These are phyloP conservation scores for Alternaria ventricosa DNA, from an alignment of 2,329 filamentous ascomycete species.

Conservation along the genomic window DNA sequence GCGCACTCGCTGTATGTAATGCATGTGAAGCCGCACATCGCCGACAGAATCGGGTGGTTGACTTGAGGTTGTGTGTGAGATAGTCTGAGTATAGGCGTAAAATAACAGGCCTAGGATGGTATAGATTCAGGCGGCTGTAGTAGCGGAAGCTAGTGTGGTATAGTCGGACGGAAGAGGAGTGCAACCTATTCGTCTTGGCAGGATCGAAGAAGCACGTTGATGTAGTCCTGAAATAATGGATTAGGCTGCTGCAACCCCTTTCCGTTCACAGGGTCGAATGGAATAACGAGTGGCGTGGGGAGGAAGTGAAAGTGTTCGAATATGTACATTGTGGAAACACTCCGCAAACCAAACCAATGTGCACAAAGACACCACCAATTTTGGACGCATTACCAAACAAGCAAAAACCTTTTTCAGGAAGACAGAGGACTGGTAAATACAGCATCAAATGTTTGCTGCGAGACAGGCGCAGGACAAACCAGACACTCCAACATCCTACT, in stretches of 20 bases:
- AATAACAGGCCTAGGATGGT: background rate
- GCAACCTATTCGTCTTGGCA: background rate
- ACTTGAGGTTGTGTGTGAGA: background rate
- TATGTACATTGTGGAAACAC: background rate
- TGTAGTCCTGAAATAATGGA: background rate
- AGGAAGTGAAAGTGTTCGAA: background rate
- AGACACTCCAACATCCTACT: background rate
- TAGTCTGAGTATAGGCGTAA: background rate
- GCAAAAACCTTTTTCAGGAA: background rate
- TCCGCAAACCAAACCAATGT: background rate
- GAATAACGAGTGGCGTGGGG: background rate
- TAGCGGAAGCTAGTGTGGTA: background rate
- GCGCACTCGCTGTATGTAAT: background rate
- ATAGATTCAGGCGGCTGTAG: background rate
- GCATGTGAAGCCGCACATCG: background rate
- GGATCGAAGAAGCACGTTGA: background rate
- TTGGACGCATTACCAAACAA: background rate
- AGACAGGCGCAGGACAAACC: background rate
- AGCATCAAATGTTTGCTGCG: background rate
- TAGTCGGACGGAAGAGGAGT: background rate
- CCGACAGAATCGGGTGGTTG: background rate
- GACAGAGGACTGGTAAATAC: background rate
- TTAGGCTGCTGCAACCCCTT: background rate
- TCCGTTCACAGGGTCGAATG: background rate
- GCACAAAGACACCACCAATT: background rate